These are phyloP conservation scores for Pythium angustatum DNA, from an alignment of 352 stramenopile genomes.

Conservation along the genomic window DNA sequence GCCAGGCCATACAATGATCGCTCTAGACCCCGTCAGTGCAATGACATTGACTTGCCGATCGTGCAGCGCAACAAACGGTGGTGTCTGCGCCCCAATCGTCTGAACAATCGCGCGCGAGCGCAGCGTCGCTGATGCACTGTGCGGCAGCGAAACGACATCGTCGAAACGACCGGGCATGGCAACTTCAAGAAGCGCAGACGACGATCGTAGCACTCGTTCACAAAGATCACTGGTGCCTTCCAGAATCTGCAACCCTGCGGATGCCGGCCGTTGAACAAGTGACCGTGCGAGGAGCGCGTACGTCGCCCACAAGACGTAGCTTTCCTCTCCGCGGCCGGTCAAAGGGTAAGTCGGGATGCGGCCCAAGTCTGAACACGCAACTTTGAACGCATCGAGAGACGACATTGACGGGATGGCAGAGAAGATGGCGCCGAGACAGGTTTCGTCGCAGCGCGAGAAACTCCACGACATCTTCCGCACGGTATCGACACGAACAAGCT, in stretches of 20 bases:
- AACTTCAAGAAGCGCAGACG: background rate
- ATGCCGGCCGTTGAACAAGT: background rate
- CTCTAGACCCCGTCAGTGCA: background rate
- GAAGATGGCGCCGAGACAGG: background rate
- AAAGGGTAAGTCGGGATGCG: background rate
- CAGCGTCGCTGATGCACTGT: background rate
- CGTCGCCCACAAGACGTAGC: background rate
- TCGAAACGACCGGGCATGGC: background rate
- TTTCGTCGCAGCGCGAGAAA: background rate
- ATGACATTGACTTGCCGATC: background rate
- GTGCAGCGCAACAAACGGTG: background rate
- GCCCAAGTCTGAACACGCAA: background rate
- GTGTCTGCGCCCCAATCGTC: background rate
- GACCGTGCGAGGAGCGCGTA: background rate
- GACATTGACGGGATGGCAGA: background rate
- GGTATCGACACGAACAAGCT: background rate
- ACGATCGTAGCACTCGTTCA: background rate
- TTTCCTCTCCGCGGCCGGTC: background rate
- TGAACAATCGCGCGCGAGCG: background rate
- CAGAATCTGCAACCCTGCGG: background rate
- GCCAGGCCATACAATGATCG: background rate
- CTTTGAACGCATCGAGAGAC: background rate
- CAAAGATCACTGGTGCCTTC: background rate
- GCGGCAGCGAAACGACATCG: background rate
- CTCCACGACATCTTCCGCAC: background rate